phyloP scores from a whole-genome alignment of 2,329 filamentous ascomycete species.

The Ophiostoma tasmaniense region DNA sequence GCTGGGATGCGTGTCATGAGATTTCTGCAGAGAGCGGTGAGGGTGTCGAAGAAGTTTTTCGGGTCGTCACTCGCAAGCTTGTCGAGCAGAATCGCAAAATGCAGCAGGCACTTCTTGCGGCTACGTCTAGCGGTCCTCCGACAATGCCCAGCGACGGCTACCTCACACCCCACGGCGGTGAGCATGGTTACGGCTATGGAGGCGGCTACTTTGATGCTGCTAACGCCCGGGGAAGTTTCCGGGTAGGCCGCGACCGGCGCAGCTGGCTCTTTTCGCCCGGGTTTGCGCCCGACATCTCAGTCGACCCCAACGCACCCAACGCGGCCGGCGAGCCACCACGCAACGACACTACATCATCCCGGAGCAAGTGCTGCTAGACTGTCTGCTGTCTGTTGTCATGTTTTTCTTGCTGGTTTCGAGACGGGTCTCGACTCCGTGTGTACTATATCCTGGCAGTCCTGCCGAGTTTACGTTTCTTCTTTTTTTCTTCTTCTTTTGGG shows the following conservation, averaged over 20 bases:
- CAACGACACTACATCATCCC: constrained; percentile 3
- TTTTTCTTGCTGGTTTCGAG: background rate
- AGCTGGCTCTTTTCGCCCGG: constrained; percentile 51
- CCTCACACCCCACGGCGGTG: constrained; percentile 12
- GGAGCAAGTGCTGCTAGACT: constrained; percentile 18
- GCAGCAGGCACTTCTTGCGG: constrained; percentile 49
- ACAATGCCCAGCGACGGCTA: constrained; percentile 22
- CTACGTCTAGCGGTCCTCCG: constrained; percentile 36
- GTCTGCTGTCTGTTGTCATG: background rate
- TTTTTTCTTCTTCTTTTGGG: background rate
- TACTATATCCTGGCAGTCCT: constrained; percentile 2
- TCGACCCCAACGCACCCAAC: constrained; percentile 34
- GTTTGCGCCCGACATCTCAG: constrained; percentile 44
- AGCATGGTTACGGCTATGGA: constrained; percentile 18
- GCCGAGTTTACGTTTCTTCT: background rate
- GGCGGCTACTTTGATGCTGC: constrained; percentile 42
- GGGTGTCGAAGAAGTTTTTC: constrained; percentile 93
- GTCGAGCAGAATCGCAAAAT: constrained; percentile 57
- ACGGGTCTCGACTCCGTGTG: background rate
- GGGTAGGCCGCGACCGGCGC: constrained; percentile 48
- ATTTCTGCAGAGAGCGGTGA: constrained; percentile 90
- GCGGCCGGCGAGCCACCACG: constrained; percentile 9
- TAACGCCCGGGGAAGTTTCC: constrained; percentile 44
- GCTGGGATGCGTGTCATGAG: constrained; percentile 97
- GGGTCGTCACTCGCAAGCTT: constrained; percentile 55